These are phyloP conservation scores for Camelina hispida DNA, from an alignment of 345 rosid genomes.

Conservation along the genomic window DNA sequence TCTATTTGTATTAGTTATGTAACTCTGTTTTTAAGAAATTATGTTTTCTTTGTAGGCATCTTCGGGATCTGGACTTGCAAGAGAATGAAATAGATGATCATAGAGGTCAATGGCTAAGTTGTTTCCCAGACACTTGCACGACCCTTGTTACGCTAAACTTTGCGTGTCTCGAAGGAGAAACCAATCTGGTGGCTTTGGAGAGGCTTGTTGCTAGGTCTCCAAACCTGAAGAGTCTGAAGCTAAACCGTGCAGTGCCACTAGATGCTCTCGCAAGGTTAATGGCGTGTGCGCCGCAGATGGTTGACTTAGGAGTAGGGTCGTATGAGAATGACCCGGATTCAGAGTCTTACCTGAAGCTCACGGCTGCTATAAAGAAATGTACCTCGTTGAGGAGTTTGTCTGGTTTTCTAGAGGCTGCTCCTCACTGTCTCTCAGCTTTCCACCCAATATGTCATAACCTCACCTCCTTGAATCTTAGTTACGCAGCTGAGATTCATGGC, in stretches of 20 bases:
- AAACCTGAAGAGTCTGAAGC: slow-evolving; percentile 76
- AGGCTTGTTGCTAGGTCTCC: slow-evolving; percentile 94
- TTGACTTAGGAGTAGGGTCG: slow-evolving; percentile 92
- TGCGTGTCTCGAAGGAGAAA: slow-evolving; percentile 92
- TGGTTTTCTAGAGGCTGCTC: slow-evolving; percentile 82
- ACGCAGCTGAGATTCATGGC: slow-evolving; percentile 75
- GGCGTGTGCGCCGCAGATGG: slow-evolving; percentile 67
- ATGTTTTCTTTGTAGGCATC: slow-evolving; percentile 50
- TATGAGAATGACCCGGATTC: slow-evolving; percentile 70
- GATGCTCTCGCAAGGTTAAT: slow-evolving; percentile 72
- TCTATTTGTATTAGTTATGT: not conserved
- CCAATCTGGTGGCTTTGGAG: slow-evolving; percentile 73
- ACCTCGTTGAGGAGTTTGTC: slow-evolving; percentile 74
- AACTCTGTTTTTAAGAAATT: not conserved
- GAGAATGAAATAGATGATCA: slow-evolving; percentile 95
- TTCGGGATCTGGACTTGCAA: slow-evolving; percentile 95
- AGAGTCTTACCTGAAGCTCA: slow-evolving; percentile 58
- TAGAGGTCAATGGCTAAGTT: slow-evolving; percentile 90
- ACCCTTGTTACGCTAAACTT: slow-evolving; percentile 83
- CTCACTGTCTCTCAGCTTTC: slow-evolving; percentile 65
- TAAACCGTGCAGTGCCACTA: slow-evolving; percentile 77
- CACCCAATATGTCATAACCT: slow-evolving; percentile 64
- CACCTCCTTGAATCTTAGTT: slow-evolving; percentile 79
- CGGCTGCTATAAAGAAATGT: slow-evolving; percentile 56
- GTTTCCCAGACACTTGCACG: slow-evolving; percentile 80